A percentile compares a stretch with the other conserved stretches of the same genome.
These are phyloP conservation scores for Haematococcus sp. DNA, from an alignment of 139 green algal species.

Conservation along the genomic window DNA sequence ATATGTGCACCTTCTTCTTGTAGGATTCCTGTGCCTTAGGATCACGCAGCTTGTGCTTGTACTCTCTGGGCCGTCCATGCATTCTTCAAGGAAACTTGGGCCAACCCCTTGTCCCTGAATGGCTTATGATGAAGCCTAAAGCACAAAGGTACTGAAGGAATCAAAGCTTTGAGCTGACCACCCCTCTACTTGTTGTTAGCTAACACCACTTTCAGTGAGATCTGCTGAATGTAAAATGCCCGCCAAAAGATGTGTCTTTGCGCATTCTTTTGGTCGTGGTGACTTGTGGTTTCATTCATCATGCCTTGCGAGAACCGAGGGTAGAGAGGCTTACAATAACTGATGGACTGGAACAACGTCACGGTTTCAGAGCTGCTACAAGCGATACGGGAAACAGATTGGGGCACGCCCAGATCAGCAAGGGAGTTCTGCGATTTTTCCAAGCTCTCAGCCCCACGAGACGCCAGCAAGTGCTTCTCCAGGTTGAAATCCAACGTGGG, in stretches of 20 bases:
- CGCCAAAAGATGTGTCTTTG: too few species aligned
- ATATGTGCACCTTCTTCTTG: constrained; percentile 46
- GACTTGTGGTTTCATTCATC: too few species aligned
- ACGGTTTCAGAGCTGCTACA: constrained; percentile 11
- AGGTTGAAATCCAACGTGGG: constrained; percentile 43
- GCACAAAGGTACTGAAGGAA: too few species aligned
- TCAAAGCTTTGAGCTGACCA: neutral
- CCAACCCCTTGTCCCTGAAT: neutral
- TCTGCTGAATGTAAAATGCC: too few species aligned
- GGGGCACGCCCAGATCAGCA: neutral
- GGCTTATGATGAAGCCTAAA: too few species aligned
- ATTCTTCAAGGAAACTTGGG: constrained; percentile 28
- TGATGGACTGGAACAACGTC: constrained; percentile 25
- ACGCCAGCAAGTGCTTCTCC: neutral
- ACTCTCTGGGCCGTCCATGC: constrained; percentile 59
- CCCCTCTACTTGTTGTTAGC: too few species aligned
- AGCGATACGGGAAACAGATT: constrained; percentile 3
- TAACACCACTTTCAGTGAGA: too few species aligned
- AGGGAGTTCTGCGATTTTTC: neutral
- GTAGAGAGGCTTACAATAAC: too few species aligned
- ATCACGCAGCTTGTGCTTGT: constrained; percentile 52
- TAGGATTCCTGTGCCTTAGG: constrained; percentile 52
- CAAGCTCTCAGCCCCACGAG: neutral
- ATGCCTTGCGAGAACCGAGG: too few species aligned
- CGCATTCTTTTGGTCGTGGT: too few species aligned